These are phyloP conservation scores for Leccinum griseonigrum DNA, from an alignment of 1,284 basidiomycete genomes.

Conservation along the genomic window DNA sequence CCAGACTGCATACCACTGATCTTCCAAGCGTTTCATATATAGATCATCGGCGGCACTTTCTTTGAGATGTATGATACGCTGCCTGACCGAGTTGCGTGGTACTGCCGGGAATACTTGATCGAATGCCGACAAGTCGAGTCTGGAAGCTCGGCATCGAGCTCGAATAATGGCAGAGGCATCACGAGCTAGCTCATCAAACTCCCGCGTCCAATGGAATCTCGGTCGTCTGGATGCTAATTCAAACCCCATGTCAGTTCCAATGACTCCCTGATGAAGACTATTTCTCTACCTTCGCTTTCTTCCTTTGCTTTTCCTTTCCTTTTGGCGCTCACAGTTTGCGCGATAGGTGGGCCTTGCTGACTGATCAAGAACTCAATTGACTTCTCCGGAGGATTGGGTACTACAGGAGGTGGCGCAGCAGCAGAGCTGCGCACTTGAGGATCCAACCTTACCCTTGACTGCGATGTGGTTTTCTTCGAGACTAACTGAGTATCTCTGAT, in stretches of 20 bases:
- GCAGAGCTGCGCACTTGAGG: slow-evolving; percentile 10
- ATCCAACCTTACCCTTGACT: slow-evolving; percentile 25
- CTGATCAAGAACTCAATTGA: slow-evolving; percentile 54
- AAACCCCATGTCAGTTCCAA: slow-evolving; percentile 9
- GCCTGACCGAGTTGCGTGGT: slow-evolving; percentile 64
- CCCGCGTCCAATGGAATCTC: slow-evolving; percentile 80
- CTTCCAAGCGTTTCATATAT: slow-evolving; percentile 78
- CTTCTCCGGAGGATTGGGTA: slow-evolving; percentile 46
- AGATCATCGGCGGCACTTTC: slow-evolving; percentile 65
- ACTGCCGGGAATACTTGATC: slow-evolving; percentile 78
- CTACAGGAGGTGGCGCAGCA: slow-evolving; percentile 36
- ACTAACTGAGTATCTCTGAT: slow-evolving; percentile 53
- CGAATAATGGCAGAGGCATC: slow-evolving; percentile 83
- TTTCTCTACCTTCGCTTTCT: slow-evolving; percentile 28
- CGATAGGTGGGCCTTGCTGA: slow-evolving; percentile 49
- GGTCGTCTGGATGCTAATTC: slow-evolving; percentile 43
- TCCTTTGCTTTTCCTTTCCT: slow-evolving; percentile 41
- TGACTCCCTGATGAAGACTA: neutral
- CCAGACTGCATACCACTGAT: slow-evolving; percentile 81
- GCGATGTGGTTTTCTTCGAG: slow-evolving; percentile 40
- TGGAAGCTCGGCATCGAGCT: slow-evolving; percentile 65
- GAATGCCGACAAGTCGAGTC: slow-evolving; percentile 69
- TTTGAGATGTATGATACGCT: slow-evolving; percentile 59
- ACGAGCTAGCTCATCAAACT: slow-evolving; percentile 83
- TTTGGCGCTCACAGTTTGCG: slow-evolving; percentile 25